phyloP scores from a whole-genome alignment of 352 stramenopile genomes.

The Globisporangium uncinulatum region DNA sequence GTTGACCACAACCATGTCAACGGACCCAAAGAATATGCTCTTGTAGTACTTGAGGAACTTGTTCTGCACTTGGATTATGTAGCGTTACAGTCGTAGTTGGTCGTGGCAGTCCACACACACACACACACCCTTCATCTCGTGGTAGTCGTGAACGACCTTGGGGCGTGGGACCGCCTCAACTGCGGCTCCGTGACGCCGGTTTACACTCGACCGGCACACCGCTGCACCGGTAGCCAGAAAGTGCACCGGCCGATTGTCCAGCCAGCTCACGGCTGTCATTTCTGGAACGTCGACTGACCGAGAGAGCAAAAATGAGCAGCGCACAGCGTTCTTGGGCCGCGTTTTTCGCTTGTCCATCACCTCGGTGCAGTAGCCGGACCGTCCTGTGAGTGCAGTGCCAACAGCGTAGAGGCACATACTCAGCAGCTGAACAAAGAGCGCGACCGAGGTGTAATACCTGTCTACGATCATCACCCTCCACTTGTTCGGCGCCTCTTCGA shows the following conservation, averaged over 20 bases:
- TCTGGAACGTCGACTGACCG: neutral
- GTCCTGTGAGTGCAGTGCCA: neutral
- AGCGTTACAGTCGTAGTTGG: neutral
- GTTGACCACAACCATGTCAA: neutral
- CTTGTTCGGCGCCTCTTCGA: too few relatives aligned
- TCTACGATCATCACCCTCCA: neutral
- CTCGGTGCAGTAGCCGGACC: neutral
- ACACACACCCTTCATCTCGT: neutral
- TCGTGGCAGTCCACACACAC: neutral
- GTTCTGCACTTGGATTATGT: neutral
- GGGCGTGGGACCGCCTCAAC: neutral
- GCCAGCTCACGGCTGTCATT: neutral
- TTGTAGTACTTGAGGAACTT: slow-evolving; percentile 3
- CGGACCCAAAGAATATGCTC: neutral
- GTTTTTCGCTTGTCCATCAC: neutral
- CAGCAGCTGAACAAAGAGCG: neutral
- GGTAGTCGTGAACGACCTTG: neutral
- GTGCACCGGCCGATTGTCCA: neutral
- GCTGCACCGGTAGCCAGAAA: neutral
- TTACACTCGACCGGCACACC: neutral
- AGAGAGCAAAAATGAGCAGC: neutral
- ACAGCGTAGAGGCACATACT: neutral
- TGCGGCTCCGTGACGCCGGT: neutral
- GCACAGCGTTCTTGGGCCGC: neutral
- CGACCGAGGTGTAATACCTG: neutral